These are phyloP conservation scores for Suillus luteus DNA, from an alignment of 768 basidiomycete genomes.

Conservation along the genomic window DNA sequence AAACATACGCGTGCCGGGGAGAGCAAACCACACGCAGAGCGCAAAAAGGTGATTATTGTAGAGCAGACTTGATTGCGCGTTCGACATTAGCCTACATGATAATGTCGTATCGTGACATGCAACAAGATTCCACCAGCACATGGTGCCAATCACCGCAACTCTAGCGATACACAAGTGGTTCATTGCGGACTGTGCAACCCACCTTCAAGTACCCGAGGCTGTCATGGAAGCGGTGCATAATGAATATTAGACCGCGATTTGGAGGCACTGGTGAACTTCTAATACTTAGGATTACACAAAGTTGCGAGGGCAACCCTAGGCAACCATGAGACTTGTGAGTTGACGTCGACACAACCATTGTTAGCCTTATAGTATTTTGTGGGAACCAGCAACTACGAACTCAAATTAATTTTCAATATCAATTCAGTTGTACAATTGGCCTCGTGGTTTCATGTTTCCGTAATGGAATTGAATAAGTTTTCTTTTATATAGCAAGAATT, in stretches of 20 bases:
- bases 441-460: no score
- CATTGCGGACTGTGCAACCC: background rate
- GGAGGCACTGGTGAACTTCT: background rate
- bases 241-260: background rate
- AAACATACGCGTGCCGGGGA: conserved; percentile 87
- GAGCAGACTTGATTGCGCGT: conserved; percentile 56
- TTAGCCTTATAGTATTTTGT: no score
- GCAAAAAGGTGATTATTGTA: conserved; percentile 81
- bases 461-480: no score
- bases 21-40: conserved; percentile 87
- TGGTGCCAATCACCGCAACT: background rate
- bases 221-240: background rate
- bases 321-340: no score
- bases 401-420: no score
- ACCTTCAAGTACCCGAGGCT: background rate
- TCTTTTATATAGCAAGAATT: background rate
- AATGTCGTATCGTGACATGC: background rate
- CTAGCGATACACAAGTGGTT: background rate
- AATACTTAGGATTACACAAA: no score
- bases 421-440: no score
- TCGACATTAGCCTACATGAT: conserved; percentile 4
- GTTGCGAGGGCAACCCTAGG: no score
- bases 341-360: no score
- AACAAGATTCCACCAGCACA: background rate
- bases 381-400: no score